These are phyloP conservation scores for Cucumis melo DNA, from an alignment of 306 rosid species.

Conservation along the genomic window DNA sequence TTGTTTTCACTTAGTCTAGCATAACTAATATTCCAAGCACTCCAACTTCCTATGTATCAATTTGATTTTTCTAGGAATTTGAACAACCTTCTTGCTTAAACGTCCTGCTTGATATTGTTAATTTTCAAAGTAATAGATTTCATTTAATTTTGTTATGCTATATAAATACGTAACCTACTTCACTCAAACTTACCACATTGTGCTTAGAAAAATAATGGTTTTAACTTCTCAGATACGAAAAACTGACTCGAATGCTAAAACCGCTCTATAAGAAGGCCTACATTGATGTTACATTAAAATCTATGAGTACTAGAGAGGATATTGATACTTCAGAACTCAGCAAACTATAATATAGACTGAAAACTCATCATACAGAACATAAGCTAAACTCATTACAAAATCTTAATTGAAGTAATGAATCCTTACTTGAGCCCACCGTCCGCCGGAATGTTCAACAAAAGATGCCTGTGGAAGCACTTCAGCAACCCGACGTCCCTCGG, in stretches of 20 bases:
- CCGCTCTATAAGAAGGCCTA: background rate
- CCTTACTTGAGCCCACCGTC: conserved; percentile 89
- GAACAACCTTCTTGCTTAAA: background rate
- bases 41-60: background rate
- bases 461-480: conserved; percentile 48
- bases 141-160: background rate
- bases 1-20: background rate
- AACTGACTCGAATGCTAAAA: background rate
- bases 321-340: background rate
- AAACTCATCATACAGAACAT: background rate
- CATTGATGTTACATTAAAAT: background rate
- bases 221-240: background rate
- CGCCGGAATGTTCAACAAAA: conserved; percentile 60
- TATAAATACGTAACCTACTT: background rate
- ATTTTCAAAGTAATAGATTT: background rate
- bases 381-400: background rate
- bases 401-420: background rate
- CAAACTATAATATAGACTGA: background rate
- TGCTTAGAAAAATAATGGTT: background rate
- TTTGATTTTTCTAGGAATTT: background rate
- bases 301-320: background rate
- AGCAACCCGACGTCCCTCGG: conserved; percentile 57
- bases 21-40: background rate
- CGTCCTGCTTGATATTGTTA: background rate
- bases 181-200: background rate